phyloP scores from a whole-genome alignment of 305 asterid species.

The Caryopteris hybrid region DNA sequence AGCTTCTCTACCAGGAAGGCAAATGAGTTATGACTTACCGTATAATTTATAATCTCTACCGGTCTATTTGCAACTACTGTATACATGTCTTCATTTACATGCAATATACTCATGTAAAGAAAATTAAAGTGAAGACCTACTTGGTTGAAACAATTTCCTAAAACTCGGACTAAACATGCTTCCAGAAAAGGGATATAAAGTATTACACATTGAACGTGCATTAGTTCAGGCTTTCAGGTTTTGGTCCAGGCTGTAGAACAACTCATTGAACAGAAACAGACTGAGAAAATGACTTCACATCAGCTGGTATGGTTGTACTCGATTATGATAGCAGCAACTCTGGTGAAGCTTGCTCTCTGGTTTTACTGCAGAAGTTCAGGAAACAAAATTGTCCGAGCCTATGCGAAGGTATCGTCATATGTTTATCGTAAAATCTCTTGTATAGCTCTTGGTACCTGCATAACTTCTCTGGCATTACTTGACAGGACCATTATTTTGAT shows the following conservation, averaged over 20 bases:
- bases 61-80: background rate
- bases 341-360: conserved; percentile 79
- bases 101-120: background rate
- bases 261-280: conserved; percentile 40
- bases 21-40: background rate
- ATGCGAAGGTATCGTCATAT: conserved; percentile 57
- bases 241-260: conserved; percentile 69
- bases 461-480: conserved; percentile 15
- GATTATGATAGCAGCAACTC: conserved; percentile 72
- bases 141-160: background rate
- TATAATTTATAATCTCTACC: background rate
- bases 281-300: conserved; percentile 49
- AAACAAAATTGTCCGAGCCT: conserved; percentile 78
- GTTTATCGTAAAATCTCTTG: background rate
- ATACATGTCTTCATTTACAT: background rate
- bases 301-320: conserved; percentile 68
- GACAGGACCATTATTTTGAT: conserved; percentile 79
- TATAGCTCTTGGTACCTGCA: background rate
- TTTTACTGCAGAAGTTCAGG: conserved; percentile 76
- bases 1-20: background rate
- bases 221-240: conserved; percentile 75
- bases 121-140: background rate
- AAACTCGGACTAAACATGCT: background rate
- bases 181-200: background rate
- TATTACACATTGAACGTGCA: background rate